Conservation (phyloP, 1,284 basidiomycete genomes). For the Trametes sp. region DNA sequence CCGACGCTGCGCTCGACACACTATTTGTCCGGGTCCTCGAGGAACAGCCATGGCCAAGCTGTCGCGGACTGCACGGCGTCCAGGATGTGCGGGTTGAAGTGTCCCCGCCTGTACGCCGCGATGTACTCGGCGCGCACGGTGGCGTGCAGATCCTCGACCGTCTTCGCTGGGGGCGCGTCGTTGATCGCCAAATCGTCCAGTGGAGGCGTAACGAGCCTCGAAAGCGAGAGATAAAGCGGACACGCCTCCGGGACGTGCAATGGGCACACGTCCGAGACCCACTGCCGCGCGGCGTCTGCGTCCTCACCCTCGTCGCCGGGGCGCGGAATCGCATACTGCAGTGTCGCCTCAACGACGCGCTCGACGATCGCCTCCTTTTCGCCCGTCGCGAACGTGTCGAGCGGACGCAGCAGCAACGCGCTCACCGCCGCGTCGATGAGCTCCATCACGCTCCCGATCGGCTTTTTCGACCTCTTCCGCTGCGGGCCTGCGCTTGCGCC, state of each 20-base stretch:
- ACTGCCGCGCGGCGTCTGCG: constrained; percentile 33
- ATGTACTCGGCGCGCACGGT: constrained; percentile 57
- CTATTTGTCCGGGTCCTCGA: constrained; percentile 80
- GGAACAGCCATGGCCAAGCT: constrained; percentile 73
- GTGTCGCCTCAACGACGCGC: constrained; percentile 71
- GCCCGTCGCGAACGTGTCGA: constrained; percentile 57
- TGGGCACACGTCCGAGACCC: constrained; percentile 62
- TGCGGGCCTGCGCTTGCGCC: neutral
- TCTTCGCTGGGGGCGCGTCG: neutral
- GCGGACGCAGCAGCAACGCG: constrained; percentile 59
- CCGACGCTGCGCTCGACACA: constrained; percentile 67
- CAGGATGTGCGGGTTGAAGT: constrained; percentile 62
- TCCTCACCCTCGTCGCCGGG: constrained; percentile 41
- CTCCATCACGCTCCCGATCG: constrained; percentile 73
- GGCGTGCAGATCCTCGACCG: constrained; percentile 34
- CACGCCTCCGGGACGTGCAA: constrained; percentile 65
- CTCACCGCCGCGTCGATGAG: constrained; percentile 73
- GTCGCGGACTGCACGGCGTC: constrained; percentile 68
- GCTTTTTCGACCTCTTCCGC: constrained; percentile 59
- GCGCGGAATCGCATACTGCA: constrained; percentile 78
- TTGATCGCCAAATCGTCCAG: neutral
- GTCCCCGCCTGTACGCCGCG: constrained; percentile 67
- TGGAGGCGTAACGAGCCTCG: constrained; percentile 40
- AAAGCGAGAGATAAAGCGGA: constrained; percentile 58
- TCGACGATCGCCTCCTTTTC: constrained; percentile 72